Conservation (phyloP, 169 alveolate genomes). For the Eimeria nieschulzi region DNA sequence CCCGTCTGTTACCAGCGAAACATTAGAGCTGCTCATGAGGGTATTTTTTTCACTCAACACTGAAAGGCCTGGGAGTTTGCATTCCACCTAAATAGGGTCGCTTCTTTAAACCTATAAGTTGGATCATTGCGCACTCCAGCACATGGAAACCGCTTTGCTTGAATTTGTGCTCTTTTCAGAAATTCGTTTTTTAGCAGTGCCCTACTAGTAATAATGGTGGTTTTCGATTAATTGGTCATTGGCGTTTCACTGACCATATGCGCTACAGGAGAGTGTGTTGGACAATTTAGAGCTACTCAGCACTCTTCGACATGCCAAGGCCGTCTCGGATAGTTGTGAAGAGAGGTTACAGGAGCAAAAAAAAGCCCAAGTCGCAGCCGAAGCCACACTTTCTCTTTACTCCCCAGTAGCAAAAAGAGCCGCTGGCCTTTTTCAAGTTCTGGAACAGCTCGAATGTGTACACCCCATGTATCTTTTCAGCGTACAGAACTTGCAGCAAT, state of each 20-base stretch:
- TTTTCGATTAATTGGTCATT: too few species aligned
- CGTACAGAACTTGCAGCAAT: slow-evolving; percentile 87
- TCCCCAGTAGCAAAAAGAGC: slow-evolving; percentile 96
- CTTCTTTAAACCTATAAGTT: too few species aligned
- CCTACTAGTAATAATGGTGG: too few species aligned
- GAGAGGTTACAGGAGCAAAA: slow-evolving; percentile 89
- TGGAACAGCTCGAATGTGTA: slow-evolving; percentile 89
- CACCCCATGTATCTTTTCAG: slow-evolving; percentile 95
- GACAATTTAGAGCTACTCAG: slow-evolving; percentile 95
- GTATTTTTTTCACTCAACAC: too few species aligned
- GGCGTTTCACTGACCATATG: neutral
- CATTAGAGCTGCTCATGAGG: too few species aligned
- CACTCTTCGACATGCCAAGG: slow-evolving; percentile 93
- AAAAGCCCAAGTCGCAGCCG: slow-evolving; percentile 88
- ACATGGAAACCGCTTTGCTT: too few species aligned
- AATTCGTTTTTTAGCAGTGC: too few species aligned
- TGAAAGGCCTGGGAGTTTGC: too few species aligned
- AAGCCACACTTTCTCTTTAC: slow-evolving; percentile 91
- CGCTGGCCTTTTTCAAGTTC: slow-evolving; percentile 88
- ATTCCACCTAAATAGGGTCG: too few species aligned
- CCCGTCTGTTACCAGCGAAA: too few species aligned
- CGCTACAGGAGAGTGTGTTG: slow-evolving; percentile 86
- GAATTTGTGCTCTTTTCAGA: too few species aligned
- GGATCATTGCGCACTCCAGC: too few species aligned
- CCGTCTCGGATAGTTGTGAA: slow-evolving; percentile 93